Evolutionary conservation across 1,139 yeast genomes (phyloP).

Genomic region (Yamadazyma triangularis): DNA sequence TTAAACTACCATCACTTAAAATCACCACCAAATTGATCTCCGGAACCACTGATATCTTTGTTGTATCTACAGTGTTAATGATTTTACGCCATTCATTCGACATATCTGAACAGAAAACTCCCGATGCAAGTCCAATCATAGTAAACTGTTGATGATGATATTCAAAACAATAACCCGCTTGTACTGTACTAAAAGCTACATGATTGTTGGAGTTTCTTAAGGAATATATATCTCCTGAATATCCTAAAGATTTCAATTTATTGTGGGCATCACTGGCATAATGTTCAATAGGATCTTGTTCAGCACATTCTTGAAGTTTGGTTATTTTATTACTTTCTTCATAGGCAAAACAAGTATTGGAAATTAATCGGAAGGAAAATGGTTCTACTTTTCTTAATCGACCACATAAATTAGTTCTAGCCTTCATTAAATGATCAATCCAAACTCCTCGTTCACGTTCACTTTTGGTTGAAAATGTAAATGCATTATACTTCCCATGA

Average conservation of each 20-base stretch:
- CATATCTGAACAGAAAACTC: conserved; percentile 47
- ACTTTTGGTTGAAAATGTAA: conserved; percentile 53
- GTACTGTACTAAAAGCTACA: conserved; percentile 24
- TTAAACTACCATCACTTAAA: conserved; percentile 54
- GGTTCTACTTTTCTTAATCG: conserved; percentile 48
- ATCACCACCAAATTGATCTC: conserved; percentile 55
- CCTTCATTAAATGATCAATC: conserved; percentile 51
- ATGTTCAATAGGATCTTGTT: conserved; percentile 59
- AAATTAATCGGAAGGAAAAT: conserved; percentile 47
- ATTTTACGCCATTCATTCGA: conserved; percentile 59
- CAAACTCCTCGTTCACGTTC: conserved; percentile 56
- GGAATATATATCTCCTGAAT: conserved; percentile 24
- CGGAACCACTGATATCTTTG: conserved; percentile 59
- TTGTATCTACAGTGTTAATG: conserved; percentile 48
- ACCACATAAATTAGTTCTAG: conserved; percentile 50
- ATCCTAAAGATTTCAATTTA: conserved; percentile 20
- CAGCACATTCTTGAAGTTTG: conserved; percentile 57
- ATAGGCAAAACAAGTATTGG: conserved; percentile 64
- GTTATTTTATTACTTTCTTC: conserved; percentile 50
- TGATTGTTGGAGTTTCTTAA: conserved; percentile 20
- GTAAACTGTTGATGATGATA: conserved; percentile 22
- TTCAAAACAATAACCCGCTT: conserved; percentile 23
- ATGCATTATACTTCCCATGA: conserved; percentile 39
- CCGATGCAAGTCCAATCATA: conserved; percentile 32
- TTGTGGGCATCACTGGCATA: conserved; percentile 28